Percentiles rank a stretch among this genome's conserved stretches.
phyloP scores from a whole-genome alignment of 768 basidiomycete genomes.

The Lentinula sp. region DNA sequence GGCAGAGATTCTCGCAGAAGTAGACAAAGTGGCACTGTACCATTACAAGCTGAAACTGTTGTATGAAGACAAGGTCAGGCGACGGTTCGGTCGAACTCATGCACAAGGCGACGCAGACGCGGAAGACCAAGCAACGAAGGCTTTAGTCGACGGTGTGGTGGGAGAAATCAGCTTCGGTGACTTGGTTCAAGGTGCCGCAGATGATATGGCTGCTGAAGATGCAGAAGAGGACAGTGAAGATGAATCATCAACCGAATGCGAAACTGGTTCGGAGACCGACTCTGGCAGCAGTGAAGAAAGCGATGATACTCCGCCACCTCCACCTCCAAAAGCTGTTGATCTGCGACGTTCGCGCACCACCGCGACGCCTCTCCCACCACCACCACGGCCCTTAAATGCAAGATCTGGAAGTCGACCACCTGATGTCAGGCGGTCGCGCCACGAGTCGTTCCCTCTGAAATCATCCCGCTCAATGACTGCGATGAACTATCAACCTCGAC shows the following conservation, averaged over 20 bases:
- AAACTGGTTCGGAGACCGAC: neutral
- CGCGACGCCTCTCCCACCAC: conserved; percentile 40
- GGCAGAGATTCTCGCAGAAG: conserved; percentile 69
- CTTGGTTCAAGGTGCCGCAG: conserved; percentile 68
- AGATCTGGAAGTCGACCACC: conserved; percentile 16
- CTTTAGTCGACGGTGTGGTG: conserved; percentile 75
- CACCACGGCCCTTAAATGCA: conserved; percentile 30
- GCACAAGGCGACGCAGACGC: conserved; percentile 49
- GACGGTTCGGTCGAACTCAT: conserved; percentile 67
- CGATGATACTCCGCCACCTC: conserved; percentile 6
- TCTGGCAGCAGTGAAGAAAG: neutral
- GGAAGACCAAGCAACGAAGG: conserved; percentile 80
- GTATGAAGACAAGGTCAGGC: conserved; percentile 87
- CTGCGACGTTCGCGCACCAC: conserved; percentile 22
- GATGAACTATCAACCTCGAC: conserved; percentile 27
- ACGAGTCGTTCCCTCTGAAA: conserved; percentile 5
- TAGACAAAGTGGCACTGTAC: conserved; percentile 85
- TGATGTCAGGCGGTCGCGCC: conserved; percentile 9
- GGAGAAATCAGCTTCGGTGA: conserved; percentile 80
- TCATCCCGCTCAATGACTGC: conserved; percentile 6
- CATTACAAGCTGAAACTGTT: conserved; percentile 93
- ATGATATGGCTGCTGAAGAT: conserved; percentile 76
- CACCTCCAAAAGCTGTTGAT: conserved; percentile 5
- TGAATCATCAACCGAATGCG: conserved; percentile 2
- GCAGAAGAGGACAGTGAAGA: conserved; percentile 38